Conservation (phyloP, 306 rosid species). For the Rosa persica region DNA sequence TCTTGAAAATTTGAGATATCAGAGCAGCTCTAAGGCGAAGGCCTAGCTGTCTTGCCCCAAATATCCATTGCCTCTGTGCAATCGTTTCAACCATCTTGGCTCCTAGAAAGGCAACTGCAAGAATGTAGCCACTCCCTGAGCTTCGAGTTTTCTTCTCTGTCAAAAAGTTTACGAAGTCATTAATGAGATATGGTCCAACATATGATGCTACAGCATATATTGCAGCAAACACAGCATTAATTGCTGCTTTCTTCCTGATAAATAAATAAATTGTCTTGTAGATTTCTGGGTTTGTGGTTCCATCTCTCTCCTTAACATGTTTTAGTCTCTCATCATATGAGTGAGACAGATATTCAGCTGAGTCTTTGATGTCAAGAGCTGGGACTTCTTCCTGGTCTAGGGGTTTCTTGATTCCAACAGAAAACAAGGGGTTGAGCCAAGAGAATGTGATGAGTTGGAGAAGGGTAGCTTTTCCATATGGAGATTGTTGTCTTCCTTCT, state of each 20-base stretch:
- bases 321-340: conserved; percentile 57
- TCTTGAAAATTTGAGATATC: conserved; percentile 70
- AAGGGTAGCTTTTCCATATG: conserved; percentile 64
- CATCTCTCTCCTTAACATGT: conserved; percentile 54
- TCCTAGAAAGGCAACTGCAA: conserved; percentile 65
- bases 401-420: conserved; percentile 64
- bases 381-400: conserved; percentile 69
- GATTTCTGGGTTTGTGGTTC: conserved; percentile 56
- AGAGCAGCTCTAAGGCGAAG: conserved; percentile 81
- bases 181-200: conserved; percentile 88
- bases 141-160: conserved; percentile 48
- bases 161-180: conserved; percentile 71
- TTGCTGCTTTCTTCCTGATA: conserved; percentile 68
- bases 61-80: conserved; percentile 91
- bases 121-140: conserved; percentile 59
- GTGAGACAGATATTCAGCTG: conserved; percentile 55
- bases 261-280: conserved; percentile 63
- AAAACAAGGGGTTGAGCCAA: conserved; percentile 88
- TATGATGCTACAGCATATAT: conserved; percentile 72
- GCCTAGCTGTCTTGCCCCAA: conserved; percentile 86
- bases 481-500: conserved; percentile 39
- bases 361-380: conserved; percentile 57
- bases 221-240: conserved; percentile 69
- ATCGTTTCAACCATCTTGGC: conserved; percentile 81
- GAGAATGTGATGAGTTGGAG: conserved; percentile 73